Evolutionary conservation across 1,284 basidiomycete genomes (phyloP).

Genomic region (Microbotryomycetes sp.): DNA sequence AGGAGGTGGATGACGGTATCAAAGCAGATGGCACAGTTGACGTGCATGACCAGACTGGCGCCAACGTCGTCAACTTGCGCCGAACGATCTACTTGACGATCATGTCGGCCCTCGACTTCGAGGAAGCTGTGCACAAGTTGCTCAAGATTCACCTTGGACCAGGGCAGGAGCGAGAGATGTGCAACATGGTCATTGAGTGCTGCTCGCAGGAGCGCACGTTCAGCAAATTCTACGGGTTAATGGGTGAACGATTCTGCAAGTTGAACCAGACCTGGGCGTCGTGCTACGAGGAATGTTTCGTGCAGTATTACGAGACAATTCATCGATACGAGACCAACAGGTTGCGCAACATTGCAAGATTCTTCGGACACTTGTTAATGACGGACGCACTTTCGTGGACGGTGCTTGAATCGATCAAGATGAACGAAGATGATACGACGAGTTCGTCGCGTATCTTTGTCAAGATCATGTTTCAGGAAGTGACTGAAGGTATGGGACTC

Average conservation of each 20-base stretch:
- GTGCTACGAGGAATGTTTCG: slow-evolving; percentile 78
- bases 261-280: slow-evolving; percentile 91
- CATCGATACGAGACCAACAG: slow-evolving; percentile 99
- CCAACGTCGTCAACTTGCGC: slow-evolving; percentile 90
- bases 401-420: slow-evolving; percentile 72
- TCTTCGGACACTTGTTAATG: slow-evolving; percentile 85
- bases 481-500: slow-evolving; percentile 88
- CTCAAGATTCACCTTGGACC: slow-evolving; percentile 86
- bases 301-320: slow-evolving; percentile 88
- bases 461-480: slow-evolving; percentile 91
- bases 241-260: slow-evolving; percentile 94
- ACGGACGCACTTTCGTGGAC: slow-evolving; percentile 87
- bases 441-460: slow-evolving; percentile 93
- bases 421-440: slow-evolving; percentile 98
- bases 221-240: slow-evolving; percentile 88
- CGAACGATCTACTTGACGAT: slow-evolving; percentile 94
- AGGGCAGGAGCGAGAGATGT: slow-evolving; percentile 90
- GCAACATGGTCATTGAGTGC: slow-evolving; percentile 99
- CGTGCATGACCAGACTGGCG: slow-evolving; percentile 91
- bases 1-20: slow-evolving; percentile 44
- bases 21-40: slow-evolving; percentile 67
- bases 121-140: slow-evolving; percentile 97
- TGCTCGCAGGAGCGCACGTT: slow-evolving; percentile 98
- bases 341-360: slow-evolving; percentile 89
- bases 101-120: slow-evolving; percentile 83